Evolutionary conservation across 768 basidiomycete genomes (phyloP), one percentile per base, ranked within the genome.

Genomic region (Lactarius trivialis): DNA sequence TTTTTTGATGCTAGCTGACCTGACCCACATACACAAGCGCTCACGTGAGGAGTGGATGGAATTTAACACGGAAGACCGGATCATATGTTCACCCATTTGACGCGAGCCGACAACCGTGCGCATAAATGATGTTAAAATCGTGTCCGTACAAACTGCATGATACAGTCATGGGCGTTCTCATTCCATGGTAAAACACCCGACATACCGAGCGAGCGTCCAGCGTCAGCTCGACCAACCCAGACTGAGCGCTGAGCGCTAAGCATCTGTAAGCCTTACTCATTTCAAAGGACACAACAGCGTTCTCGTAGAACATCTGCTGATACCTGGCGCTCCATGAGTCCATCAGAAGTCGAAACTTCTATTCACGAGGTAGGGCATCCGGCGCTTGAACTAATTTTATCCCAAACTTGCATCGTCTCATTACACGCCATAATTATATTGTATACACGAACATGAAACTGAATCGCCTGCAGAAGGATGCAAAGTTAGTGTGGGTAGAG

Each of bases 241-340:
- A 24, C 5, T 6, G 3, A 14, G 19, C 19, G n/a, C 8, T 26
- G 55, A 12, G 36, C 8, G 19, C 24, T 26, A 49, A 12, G 36
- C 5, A 26, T 24, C 26, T 2, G 9, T 33, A 28, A 32, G 32
- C 57, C 56, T 26, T 51, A 52, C 60, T 32, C 37, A 33, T 9
- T 57, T 45, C 4, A 57, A 37, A 30, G 8, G 52, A 50, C 33
- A 58, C 52, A 15, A 58, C 30, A 33, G 36, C 57, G 17, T 54
- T 37, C 21, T 63, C 45, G 34, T 33, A 58, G 45, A 63, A 36
- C 14, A 55, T 57, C 15, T 43, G 58, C 45, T 19, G 39, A 37
- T 55, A 53, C 30, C 7, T 36, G 34, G 39, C 36, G 52, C 15
- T 19, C 21, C 33, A 37, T 11, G n/a, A 48, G 33, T 14, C 33